Conservation (phyloP, 148 eudicot species). For the Silene uniflora region DNA sequence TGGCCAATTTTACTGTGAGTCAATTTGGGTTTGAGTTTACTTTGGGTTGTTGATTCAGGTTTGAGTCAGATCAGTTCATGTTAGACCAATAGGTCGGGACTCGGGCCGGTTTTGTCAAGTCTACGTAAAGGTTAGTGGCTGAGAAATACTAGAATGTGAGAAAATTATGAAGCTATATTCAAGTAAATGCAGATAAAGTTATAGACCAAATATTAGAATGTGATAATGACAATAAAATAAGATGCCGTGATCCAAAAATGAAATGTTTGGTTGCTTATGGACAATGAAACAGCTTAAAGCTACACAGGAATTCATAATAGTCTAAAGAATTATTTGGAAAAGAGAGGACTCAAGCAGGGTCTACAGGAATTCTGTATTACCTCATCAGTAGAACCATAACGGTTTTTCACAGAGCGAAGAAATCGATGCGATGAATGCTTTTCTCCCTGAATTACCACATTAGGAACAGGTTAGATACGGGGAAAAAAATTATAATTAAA, state of each 20-base stretch:
- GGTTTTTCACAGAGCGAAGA: slow-evolving; percentile 89
- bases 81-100: too few species aligned
- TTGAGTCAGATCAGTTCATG: too few species aligned
- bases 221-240: background rate
- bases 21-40: too few species aligned
- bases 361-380: slow-evolving; percentile 26
- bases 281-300: background rate
- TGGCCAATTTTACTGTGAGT: too few species aligned
- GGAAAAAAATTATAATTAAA: background rate
- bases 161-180: too few species aligned
- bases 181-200: too few species aligned
- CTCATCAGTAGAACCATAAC: slow-evolving; percentile 98
- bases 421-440: slow-evolving; percentile 79
- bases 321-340: background rate
- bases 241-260: too few species aligned
- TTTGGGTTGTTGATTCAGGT: too few species aligned
- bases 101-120: too few species aligned
- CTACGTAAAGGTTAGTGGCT: background rate
- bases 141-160: too few species aligned
- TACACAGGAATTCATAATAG: background rate
- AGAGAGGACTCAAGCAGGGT: background rate
- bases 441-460: slow-evolving; percentile 65
- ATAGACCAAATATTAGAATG: background rate
- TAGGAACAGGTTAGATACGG: background rate
- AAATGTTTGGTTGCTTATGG: background rate